A percentile compares a stretch with the other conserved stretches of the same genome.
These are phyloP conservation scores for Wilhelminamyces savonicus DNA, from an alignment of 805 yeast genomes.

Conservation along the genomic window DNA sequence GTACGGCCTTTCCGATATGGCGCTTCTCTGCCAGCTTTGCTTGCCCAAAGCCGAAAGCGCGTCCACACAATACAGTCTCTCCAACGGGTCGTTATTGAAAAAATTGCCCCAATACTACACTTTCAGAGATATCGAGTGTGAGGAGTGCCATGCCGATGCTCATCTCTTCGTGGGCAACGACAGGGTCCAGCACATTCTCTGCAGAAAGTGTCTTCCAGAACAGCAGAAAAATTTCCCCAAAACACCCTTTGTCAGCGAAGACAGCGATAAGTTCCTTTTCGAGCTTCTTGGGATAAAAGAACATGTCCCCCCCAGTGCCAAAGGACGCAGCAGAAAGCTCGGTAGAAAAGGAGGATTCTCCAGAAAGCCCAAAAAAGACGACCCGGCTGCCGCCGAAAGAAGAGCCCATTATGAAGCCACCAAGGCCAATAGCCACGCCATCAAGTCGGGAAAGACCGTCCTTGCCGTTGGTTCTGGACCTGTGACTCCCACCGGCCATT, in stretches of 20 bases:
- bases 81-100: slow-evolving; percentile 50
- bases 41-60: slow-evolving; percentile 40
- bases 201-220: slow-evolving; percentile 36
- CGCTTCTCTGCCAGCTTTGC: slow-evolving; percentile 43
- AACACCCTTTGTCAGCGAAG: slow-evolving; percentile 34
- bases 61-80: slow-evolving; percentile 42
- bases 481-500: slow-evolving; percentile 3
- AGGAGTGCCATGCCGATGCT: slow-evolving; percentile 35
- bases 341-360: slow-evolving; percentile 7
- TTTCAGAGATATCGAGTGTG: slow-evolving; percentile 47
- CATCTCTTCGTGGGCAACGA: slow-evolving; percentile 30
- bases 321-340: slow-evolving; percentile 1
- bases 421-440: slow-evolving; percentile 22
- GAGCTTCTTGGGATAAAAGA: slow-evolving; percentile 46
- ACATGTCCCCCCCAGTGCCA: slow-evolving; percentile 14
- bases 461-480: slow-evolving; percentile 32
- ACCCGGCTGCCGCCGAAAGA: slow-evolving; percentile 28
- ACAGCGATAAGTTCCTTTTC: slow-evolving; percentile 41
- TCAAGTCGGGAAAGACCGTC: slow-evolving; percentile 33
- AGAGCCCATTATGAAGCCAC: slow-evolving; percentile 30
- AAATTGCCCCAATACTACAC: slow-evolving; percentile 41
- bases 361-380: slow-evolving; percentile 12
- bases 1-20: slow-evolving; percentile 51
- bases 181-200: slow-evolving; percentile 23
- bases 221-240: slow-evolving; percentile 4